Conservation (phyloP, 225 moss, liverwort and hornwort species). For the Pseudisothecium myosuroides region DNA sequence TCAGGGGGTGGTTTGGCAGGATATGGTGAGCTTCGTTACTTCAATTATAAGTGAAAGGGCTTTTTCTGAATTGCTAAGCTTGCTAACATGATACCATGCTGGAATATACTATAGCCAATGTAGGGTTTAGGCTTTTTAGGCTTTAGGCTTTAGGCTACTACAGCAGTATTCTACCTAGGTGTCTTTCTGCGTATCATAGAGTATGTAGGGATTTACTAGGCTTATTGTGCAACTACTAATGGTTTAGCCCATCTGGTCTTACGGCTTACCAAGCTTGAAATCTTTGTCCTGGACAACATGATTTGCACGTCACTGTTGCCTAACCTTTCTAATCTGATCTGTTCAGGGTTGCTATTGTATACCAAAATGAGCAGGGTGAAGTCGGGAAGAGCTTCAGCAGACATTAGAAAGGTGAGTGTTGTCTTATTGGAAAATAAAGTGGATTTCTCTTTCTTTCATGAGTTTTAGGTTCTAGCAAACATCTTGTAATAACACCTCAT, state of each 20-base stretch:
- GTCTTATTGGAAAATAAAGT: background rate
- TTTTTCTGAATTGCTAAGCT: background rate
- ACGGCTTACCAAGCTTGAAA: background rate
- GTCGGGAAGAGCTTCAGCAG: slow-evolving; percentile 63
- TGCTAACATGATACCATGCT: background rate
- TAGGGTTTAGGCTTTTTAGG: background rate
- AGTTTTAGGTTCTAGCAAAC: background rate
- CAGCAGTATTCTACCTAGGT: background rate
- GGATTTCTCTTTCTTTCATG: background rate
- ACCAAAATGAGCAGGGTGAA: slow-evolving; percentile 85
- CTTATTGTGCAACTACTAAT: background rate
- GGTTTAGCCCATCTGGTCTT: background rate
- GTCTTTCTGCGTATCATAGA: background rate
- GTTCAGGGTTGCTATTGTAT: slow-evolving; percentile 56
- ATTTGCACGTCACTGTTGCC: background rate
- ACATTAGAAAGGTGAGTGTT: slow-evolving; percentile 54
- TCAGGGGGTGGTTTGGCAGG: slow-evolving; percentile 72
- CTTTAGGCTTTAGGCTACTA: background rate
- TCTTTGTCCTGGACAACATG: background rate
- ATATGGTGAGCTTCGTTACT: slow-evolving; percentile 42
- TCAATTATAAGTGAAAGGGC: background rate
- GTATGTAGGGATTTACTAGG: background rate
- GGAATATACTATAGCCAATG: no score
- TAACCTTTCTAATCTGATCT: background rate
- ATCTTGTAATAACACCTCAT: background rate